Percentiles rank a stretch among this genome's conserved stretches.
Conservation (phyloP, 73 alveolate genomes). For the Uronychia setigera region DNA sequence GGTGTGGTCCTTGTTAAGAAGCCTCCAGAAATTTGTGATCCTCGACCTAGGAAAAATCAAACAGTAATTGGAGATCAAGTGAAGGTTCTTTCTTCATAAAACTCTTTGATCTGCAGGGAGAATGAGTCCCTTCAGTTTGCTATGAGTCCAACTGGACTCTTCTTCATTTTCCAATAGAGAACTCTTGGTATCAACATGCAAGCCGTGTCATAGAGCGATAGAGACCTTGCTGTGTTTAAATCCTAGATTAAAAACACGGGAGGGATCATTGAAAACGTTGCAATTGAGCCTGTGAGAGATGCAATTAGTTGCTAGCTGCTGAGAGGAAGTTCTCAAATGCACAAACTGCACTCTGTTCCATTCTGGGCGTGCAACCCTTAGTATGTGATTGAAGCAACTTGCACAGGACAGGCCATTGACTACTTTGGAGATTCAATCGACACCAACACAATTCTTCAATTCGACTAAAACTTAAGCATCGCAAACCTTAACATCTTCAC, state of each 20-base stretch:
- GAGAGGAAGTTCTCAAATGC: background rate
- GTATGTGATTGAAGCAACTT: background rate
- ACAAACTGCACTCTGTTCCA: background rate
- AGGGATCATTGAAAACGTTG: background rate
- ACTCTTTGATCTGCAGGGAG: background rate
- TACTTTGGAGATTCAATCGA: background rate
- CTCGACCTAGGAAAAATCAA: background rate
- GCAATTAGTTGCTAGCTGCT: background rate
- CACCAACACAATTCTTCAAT: background rate
- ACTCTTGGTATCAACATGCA: background rate
- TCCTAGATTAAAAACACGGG: background rate
- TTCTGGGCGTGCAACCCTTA: background rate
- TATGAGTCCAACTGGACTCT: background rate
- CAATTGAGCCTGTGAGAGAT: background rate
- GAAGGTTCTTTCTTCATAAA: background rate
- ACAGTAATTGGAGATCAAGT: background rate
- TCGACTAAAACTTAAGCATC: background rate
- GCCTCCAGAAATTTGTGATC: conserved; percentile 1
- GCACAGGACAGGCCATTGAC: background rate
- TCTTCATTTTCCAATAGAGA: background rate
- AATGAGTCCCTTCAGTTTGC: background rate
- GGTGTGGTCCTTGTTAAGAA: background rate
- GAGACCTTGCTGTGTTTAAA: background rate
- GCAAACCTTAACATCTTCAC: background rate
- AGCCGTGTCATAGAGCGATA: background rate